phyloP scores from a whole-genome alignment of 495 filamentous ascomycete genomes.

The Neurospora sp. region DNA sequence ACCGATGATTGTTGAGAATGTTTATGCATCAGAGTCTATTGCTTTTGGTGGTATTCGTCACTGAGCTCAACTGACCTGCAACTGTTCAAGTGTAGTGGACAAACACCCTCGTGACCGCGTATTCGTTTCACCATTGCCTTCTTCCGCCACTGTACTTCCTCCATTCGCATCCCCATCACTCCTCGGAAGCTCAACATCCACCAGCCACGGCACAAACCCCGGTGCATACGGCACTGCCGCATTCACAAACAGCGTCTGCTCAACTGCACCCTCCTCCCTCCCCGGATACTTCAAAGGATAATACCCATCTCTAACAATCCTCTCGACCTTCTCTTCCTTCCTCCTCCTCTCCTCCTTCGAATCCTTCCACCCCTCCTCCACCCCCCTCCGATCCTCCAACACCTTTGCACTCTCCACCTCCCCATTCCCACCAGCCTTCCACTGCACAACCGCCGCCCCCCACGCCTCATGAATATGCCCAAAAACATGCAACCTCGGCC shows the following conservation, averaged over 20 bases:
- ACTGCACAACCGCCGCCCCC: slow-evolving; percentile 51
- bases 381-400: slow-evolving; percentile 33
- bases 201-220: slow-evolving; percentile 49
- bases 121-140: background rate
- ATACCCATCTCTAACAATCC: slow-evolving; percentile 5
- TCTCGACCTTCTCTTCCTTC: slow-evolving; percentile 2
- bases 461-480: slow-evolving; percentile 70
- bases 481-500: slow-evolving; percentile 56
- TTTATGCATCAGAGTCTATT: background rate
- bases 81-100: background rate
- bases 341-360: background rate
- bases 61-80: background rate
- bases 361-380: slow-evolving; percentile 10
- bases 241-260: slow-evolving; percentile 63
- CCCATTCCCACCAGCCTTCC: slow-evolving; percentile 25
- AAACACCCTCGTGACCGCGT: background rate
- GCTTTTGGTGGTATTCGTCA: background rate
- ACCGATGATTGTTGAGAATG: background rate
- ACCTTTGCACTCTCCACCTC: slow-evolving; percentile 3
- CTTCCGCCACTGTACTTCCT: background rate
- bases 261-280: slow-evolving; percentile 26
- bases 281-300: slow-evolving; percentile 22
- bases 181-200: slow-evolving; percentile 44
- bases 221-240: slow-evolving; percentile 41
- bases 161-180: background rate